Base-by-base conservation (phyloP, 1,284 basidiomycete species). In the Malassezia japonica region DNA sequence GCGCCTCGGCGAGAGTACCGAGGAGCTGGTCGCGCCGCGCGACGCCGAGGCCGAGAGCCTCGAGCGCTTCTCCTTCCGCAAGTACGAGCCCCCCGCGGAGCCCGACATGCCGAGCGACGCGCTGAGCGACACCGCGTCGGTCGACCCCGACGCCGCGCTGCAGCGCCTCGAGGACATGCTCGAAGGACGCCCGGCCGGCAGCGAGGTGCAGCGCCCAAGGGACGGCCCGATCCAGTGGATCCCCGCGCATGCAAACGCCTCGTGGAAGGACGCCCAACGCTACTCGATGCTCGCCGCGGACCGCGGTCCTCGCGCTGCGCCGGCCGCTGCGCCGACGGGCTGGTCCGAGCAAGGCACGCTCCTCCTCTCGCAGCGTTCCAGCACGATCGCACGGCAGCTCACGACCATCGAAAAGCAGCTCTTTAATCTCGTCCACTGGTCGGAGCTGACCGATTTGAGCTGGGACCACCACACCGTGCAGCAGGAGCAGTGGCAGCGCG, bases 151-250 rank as follows among this genome's bases (percentile, higher is more conserved):
- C 31, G 33, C 38, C 15, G 39, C 37, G 16, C 37, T 52, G 25
- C 29, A 39, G 44, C 50, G 21, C 23, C 38, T 52, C 28, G 50
- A 52, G 32, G 20, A 31, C 18, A 29, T 23, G 1, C 44, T 52
- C 16, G 29, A 33, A 1, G 50, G 39, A 7, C 15, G 21, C 8
- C 37, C 32, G 1, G 9, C 28, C 20, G 21, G 27, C 29, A 33
- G 20, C 13, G 50, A 33, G n/a, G 15, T 31, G 20, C 23, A 25
- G 8, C 32, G 29, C n/a, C 16, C 43, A 32, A 36, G 25, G 24
- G 49, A 51, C 21, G 50, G 50, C 3, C 50, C 50, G n/a, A 39
- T 52, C 31, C 50, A 52, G 25, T 52, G 50, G 50, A 52, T 52
- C 28, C 50, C 50, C 5, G 20, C 34, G 20, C 37, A 52, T 27